Evolutionary conservation across 768 basidiomycete species (phyloP), one percentile per base, ranked within the genome.

Genomic region (Butyriboletus loyo): DNA sequence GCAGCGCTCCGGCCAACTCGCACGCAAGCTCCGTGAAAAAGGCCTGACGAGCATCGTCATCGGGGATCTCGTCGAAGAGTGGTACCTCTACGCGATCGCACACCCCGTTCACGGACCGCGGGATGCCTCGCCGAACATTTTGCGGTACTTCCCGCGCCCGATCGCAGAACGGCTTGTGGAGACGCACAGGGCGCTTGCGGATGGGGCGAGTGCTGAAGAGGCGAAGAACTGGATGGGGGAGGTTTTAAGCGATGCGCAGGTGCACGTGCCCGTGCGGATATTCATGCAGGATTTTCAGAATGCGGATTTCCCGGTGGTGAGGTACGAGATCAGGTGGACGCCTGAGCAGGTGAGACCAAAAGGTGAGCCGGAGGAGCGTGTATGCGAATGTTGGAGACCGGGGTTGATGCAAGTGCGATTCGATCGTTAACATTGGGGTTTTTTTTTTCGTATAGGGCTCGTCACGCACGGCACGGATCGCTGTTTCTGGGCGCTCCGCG

Each of bases 41-140:
- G 87, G 88, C 3, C 74, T 89, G 40, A 76, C 72, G 36, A 81
- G 77, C 61, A 72, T 90, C 52, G 72, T 83, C 45, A 69, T 85
- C n/a, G 88, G 89, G 9, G 84, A 87, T 49, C 74, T 88, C 45
- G 75, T 72, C 15, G 86, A 89, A 58, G 87, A 90, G 65, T 89
- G 87, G 87, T 87, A 82, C 64, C 75, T 89, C 46, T 89, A 89
- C 58, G 79, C 85, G 14, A 83, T 89, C 57, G 81, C 86, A 5
- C 81, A 87, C 63, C 79, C 82, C 0, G 77, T 88, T 43, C 46
- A 64, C 11, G 67, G 72, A 9, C 68, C 74, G 21, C 57, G 57
- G 22, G 87, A 89, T 55, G 72, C 89, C 10, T 62, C 76, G 25
- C 72, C 73, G 9, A 87, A 86, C 57, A 60, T 90, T 43, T 67